Evolutionary conservation across 1,284 basidiomycete species (phyloP).

Genomic region (Peniophora sp.): DNA sequence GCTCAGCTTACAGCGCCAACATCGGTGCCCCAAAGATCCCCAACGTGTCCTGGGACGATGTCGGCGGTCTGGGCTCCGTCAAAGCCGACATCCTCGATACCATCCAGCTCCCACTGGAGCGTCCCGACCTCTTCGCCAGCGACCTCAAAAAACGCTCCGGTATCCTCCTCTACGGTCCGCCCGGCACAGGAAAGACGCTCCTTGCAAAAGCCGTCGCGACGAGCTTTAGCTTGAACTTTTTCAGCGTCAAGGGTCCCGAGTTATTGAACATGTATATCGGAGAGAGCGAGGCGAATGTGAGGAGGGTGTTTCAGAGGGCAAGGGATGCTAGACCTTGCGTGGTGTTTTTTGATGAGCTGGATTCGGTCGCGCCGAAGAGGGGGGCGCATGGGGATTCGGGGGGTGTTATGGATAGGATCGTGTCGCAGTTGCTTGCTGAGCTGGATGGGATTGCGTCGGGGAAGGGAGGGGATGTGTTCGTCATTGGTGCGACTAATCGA

Average conservation of each 20-base stretch:
- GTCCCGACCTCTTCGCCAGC: slow-evolving; percentile 89
- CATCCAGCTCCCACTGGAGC: slow-evolving; percentile 90
- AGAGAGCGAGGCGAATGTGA: slow-evolving; percentile 95
- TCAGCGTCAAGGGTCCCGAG: slow-evolving; percentile 96
- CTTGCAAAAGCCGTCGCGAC: slow-evolving; percentile 93
- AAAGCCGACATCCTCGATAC: slow-evolving; percentile 96
- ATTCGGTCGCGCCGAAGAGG: slow-evolving; percentile 92
- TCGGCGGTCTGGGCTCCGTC: slow-evolving; percentile 85
- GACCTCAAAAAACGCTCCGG: slow-evolving; percentile 96
- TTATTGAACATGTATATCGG: slow-evolving; percentile 98
- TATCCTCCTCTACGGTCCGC: slow-evolving; percentile 90
- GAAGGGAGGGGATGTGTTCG: slow-evolving; percentile 73
- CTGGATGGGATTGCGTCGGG: slow-evolving; percentile 85
- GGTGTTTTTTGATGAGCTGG: slow-evolving; percentile 97
- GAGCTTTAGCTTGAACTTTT: slow-evolving; percentile 87
- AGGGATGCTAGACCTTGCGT: slow-evolving; percentile 88
- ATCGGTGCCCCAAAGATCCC: slow-evolving; percentile 98
- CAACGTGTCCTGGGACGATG: slow-evolving; percentile 95
- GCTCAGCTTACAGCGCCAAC: slow-evolving; percentile 80
- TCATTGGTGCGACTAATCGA: slow-evolving; percentile 96
- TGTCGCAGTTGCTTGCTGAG: slow-evolving; percentile 92
- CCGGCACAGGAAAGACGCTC: slow-evolving; percentile 94
- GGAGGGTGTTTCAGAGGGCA: slow-evolving; percentile 87
- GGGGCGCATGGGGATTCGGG: slow-evolving; percentile 94
- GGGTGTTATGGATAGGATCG: slow-evolving; percentile 97